Base-by-base conservation (phyloP, 495 filamentous ascomycete species). In the Elasticomyces elasticus region DNA sequence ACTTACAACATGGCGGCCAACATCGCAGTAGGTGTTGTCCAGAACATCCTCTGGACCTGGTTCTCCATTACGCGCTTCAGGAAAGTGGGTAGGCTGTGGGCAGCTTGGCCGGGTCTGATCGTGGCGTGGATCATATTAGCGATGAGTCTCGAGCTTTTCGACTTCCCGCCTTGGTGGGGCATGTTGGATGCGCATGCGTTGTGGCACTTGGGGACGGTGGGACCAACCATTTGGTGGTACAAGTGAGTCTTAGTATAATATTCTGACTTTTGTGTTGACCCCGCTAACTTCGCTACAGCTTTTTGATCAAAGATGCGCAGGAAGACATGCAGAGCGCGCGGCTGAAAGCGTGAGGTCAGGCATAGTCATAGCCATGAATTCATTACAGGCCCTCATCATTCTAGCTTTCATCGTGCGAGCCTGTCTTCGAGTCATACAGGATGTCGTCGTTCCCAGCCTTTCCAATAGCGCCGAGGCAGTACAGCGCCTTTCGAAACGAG, bases 1-100 rank as follows among this genome's bases (percentile, higher is more conserved):
- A 82, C 82, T 1, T 98, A 98, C 71, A 98, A 98, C 62, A 98
- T 97, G 90, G 79, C 81, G 1, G 94, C 89, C 17, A 97, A 96
- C 62, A 86, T 98, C 24, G 81, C 78, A 12, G 77, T 86, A 23
- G 92, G 92, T 0, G 74, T 86, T 44, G 66, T 94, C 25, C 83
- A 86, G 65, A 95, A 97, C 58, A 40, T 81, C 5, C 64, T 98
- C 51, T 98, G 92, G 92, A 87, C 77, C 13, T 81, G 75, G 59
- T 96, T 94, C 68, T 90, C 86, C 60, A 80, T 85, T 54, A 69
- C 66, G 62, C 78, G 83, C 47, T 97, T 92, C 69, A 72, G 74
- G 62, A 80, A 80, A 59, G 72, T 79, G 44, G 77, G 79, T 41
- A 77, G 79, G 62, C 66, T 73, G 3, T 98, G 92, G 92, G 82